Conservation (phyloP, 805 yeast genomes). For the Saccharomycopsis sp. region DNA sequence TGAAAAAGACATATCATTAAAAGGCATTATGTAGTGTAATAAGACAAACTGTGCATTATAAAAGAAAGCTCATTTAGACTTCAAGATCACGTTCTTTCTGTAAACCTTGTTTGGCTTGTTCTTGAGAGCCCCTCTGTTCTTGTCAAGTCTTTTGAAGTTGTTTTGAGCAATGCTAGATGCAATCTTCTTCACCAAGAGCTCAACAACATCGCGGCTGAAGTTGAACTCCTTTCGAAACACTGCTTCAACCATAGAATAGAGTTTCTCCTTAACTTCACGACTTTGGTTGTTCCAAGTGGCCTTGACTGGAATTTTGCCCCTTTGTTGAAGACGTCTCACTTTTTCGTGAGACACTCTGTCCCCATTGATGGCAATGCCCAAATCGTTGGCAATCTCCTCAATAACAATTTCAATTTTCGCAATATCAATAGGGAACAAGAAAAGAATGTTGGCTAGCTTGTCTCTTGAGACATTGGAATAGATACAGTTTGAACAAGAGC, state of each 20-base stretch:
- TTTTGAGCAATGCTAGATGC: constrained; percentile 2
- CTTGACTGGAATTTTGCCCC: background rate
- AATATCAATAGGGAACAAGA: background rate
- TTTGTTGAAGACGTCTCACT: too few species aligned
- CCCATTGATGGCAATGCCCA: constrained; percentile 3
- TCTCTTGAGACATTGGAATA: too few species aligned
- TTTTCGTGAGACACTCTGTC: constrained; percentile 4
- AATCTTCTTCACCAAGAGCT: background rate
- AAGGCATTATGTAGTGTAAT: too few species aligned
- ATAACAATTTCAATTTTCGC: background rate
- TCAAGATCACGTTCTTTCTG: too few species aligned
- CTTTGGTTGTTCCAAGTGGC: constrained; percentile 1
- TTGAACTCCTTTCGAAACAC: too few species aligned
- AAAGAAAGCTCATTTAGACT: too few species aligned
- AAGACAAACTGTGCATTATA: too few species aligned
- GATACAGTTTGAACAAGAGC: too few species aligned
- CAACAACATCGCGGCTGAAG: background rate
- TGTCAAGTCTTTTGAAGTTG: constrained; percentile 1
- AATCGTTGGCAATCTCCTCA: background rate
- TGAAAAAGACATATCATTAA: too few species aligned
- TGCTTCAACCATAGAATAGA: background rate
- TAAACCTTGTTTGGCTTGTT: too few species aligned
- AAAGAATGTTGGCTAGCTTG: too few species aligned
- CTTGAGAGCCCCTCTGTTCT: background rate
- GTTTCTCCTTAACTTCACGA: background rate